Evolutionary conservation across 257 asterid genomes (phyloP), one percentile per base, ranked within the genome.

Genomic region (Marsdenia floribunda): DNA sequence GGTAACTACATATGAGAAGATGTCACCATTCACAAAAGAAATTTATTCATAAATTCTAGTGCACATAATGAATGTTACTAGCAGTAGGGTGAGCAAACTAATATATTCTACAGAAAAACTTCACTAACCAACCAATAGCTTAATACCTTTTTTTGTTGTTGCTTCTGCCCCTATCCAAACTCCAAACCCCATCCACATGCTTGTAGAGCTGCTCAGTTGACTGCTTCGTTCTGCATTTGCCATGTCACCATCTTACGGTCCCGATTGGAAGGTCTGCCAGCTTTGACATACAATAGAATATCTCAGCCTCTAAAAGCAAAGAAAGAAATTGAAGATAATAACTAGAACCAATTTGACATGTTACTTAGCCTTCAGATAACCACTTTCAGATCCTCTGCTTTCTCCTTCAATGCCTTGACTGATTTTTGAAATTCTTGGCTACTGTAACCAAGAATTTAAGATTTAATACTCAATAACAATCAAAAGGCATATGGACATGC

Each of bases 221-320:
- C 96, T 88, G 91, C 93, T 92, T 94, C 75, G 97, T 90, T 94
- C 99, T 94, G 97, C 99, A 92, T 88, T 94, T 86, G 90, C 93
- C 91, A 92, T 87, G 86, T 92, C 96, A 94, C 86, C 92, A 88
- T 85, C 93, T 94, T 97, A 93, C 93, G 88, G 87, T 83, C 85
- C 89, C 87, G 86, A 88, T 73, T 86, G 86, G 88, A 88, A 80
- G 83, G 84, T 90, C 96, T 89, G 93, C 93, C 92, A 89, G 97
- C 94, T 90, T 93, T 91, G 97, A 93, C n/a, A n/a, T n/a, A n/a
- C n/a, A n/a, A n/a, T n/a, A n/a, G n/a, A n/a, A n/a, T n/a, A n/a
- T n/a, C n/a, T 93, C 93, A 93, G 97, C 98, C 95, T 78, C 78
- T 82, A 78, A 57, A 72, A 71, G 70, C 80, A 81, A 79, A 80